Evolutionary conservation across 176 grass and related monocot genomes (phyloP).

Genomic region (Carex pumila): DNA sequence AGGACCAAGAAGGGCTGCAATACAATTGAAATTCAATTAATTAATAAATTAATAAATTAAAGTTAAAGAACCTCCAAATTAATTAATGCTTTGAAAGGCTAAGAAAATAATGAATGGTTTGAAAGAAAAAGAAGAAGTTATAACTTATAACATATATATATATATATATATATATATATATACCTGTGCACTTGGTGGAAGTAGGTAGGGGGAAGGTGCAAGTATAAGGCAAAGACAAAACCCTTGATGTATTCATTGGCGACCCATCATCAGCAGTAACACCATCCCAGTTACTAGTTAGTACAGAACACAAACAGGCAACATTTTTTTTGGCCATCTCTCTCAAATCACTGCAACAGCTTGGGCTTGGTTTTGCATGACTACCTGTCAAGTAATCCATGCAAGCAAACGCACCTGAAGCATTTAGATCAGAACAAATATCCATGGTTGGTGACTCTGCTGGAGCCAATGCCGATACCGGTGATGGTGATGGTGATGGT

Average conservation of each 20-base stretch:
- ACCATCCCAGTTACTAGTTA: background rate
- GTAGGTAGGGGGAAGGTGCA: background rate
- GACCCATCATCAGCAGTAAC: background rate
- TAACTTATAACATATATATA: background rate
- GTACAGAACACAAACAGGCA: background rate
- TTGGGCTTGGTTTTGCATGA: background rate
- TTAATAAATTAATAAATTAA: too few species aligned
- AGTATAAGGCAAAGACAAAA: constrained; percentile 5
- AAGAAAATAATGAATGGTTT: background rate
- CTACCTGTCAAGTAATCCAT: background rate
- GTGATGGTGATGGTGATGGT: background rate
- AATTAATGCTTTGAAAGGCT: too few species aligned
- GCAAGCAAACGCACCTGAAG: background rate
- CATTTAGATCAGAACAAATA: background rate
- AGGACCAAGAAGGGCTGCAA: background rate
- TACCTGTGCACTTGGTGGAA: background rate
- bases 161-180: background rate
- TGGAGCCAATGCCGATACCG: background rate
- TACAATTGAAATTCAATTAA: background rate
- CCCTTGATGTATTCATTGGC: background rate
- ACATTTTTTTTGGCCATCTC: background rate
- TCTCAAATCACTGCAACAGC: background rate
- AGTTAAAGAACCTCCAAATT: background rate
- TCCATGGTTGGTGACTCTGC: background rate
- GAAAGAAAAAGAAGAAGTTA: background rate